Conservation (phyloP, 352 stramenopile species). For the Globisporangium spiculum region DNA sequence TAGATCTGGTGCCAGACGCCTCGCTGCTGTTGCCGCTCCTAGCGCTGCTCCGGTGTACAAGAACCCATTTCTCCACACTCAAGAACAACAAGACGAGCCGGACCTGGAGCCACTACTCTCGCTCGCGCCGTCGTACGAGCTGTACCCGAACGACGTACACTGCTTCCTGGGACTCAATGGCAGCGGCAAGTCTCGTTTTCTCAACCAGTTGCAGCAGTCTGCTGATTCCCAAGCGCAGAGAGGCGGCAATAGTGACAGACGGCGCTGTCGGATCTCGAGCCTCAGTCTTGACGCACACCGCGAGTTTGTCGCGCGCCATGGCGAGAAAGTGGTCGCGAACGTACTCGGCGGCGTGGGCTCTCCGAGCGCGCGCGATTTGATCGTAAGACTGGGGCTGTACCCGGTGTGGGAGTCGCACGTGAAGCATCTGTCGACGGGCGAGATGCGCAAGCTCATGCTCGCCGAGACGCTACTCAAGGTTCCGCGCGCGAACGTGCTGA, state of each 20-base stretch:
- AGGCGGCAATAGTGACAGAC: no score
- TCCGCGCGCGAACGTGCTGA: constrained; percentile 69
- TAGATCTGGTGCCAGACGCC: background rate
- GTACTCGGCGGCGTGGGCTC: constrained; percentile 69
- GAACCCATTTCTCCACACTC: constrained; percentile 11
- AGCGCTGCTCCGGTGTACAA: constrained; percentile 5
- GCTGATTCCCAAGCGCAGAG: background rate
- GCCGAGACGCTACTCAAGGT: constrained; percentile 75
- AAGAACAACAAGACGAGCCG: background rate
- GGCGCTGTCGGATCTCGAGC: constrained; percentile 32
- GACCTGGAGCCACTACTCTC: constrained; percentile 26
- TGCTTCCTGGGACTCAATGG: constrained; percentile 74
- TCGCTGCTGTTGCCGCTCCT: background rate
- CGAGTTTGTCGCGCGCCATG: constrained; percentile 62
- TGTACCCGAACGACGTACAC: constrained; percentile 54
- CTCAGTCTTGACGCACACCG: constrained; percentile 88
- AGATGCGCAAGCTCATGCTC: constrained; percentile 92
- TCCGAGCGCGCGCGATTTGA: constrained; percentile 78
- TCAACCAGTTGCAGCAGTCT: constrained; percentile 38
- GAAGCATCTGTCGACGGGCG: constrained; percentile 87
- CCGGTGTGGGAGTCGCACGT: constrained; percentile 83
- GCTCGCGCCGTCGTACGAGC: constrained; percentile 37
- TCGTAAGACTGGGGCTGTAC: constrained; percentile 91
- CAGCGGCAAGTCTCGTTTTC: constrained; percentile 61
- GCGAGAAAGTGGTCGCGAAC: constrained; percentile 55